phyloP scores from a whole-genome alignment of 495 filamentous ascomycete genomes.

The Podospora sp. region DNA sequence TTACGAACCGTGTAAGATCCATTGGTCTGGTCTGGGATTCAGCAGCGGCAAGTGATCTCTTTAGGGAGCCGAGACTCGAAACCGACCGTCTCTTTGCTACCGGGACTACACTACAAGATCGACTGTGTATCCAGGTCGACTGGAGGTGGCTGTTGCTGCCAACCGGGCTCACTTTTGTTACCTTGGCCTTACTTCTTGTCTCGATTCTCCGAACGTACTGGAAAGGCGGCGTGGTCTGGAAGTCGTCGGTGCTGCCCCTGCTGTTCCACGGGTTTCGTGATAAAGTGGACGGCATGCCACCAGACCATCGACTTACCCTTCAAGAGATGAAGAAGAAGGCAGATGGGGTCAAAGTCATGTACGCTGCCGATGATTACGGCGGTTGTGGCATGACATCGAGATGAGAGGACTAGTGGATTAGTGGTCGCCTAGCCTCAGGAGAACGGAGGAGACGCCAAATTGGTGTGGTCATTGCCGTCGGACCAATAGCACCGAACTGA shows the following conservation, averaged over 20 bases:
- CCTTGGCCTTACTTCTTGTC: background rate
- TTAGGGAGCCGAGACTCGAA: background rate
- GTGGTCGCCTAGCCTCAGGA: too few species aligned
- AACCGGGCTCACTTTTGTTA: background rate
- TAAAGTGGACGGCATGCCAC: background rate
- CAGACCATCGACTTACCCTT: too few species aligned
- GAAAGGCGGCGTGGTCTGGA: constrained; percentile 3
- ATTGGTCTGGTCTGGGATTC: constrained; percentile 4
- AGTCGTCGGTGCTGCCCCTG: constrained; percentile 15
- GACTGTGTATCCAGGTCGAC: constrained; percentile 14
- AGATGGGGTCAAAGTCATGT: too few species aligned
- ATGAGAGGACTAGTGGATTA: too few species aligned
- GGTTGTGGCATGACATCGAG: too few species aligned
- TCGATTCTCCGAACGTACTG: background rate
- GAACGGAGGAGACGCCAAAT: too few species aligned
- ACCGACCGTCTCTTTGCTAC: background rate
- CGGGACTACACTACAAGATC: background rate
- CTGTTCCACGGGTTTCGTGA: constrained; percentile 17
- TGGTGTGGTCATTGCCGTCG: background rate
- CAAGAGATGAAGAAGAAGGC: too few species aligned
- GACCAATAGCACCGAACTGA: background rate
- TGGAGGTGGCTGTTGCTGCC: constrained; percentile 13
- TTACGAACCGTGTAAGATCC: constrained; percentile 8
- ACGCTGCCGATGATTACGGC: too few species aligned
- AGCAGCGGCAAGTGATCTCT: background rate